Base-by-base conservation (phyloP, 108 stramenopile genomes). In the Skeletonema menzelii region DNA sequence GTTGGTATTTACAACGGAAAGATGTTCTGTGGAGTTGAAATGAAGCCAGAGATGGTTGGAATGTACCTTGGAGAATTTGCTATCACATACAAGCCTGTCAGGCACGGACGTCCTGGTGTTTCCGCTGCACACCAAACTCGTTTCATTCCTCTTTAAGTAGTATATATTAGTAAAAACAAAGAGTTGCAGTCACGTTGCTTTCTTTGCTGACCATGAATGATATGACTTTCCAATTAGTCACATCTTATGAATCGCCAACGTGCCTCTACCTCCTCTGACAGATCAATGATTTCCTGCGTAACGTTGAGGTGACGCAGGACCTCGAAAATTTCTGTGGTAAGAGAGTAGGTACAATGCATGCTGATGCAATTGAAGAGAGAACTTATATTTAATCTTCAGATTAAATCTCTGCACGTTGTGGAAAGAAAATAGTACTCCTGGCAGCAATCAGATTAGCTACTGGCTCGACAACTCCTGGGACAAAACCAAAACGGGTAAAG, bases 41-140 rank as follows among this genome's bases (percentile, higher is more conserved):
- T 99, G 94, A 99, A 98, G 88, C 97, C 98, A 24, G 98, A 99
- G 83, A 99, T 99, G 99, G 88, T 99, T 66, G 99, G 98, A 49
- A 96, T 97, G 92, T 99, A 99, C 85, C 86, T 98, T 67, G 99
- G 96, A 69, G 99, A 99, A 87, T 99, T 99, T 84, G 97, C 98
- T 58, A 98, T 99, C 78, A 97, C 99, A 47, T 99, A 99, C 97
- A 97, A 97, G 94, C 95, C 95, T 19, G 95, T 97, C 34, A 82
- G 92, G 76, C 96, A 96, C 83, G 96, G 99, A 73, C 97, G 99
- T 82, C 99, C 99, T 72, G 99, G 98, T 76, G 97, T 99, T 75
- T 97, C 96, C 56, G 95, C 97, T 8, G 97, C 97, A 47, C 94
- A 96, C 81, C 90, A 95, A 77, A 94, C 95, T 53, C 94, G 99